Evolutionary conservation across 257 asterid species (phyloP).

Genomic region (Rubia yunnanensis): DNA sequence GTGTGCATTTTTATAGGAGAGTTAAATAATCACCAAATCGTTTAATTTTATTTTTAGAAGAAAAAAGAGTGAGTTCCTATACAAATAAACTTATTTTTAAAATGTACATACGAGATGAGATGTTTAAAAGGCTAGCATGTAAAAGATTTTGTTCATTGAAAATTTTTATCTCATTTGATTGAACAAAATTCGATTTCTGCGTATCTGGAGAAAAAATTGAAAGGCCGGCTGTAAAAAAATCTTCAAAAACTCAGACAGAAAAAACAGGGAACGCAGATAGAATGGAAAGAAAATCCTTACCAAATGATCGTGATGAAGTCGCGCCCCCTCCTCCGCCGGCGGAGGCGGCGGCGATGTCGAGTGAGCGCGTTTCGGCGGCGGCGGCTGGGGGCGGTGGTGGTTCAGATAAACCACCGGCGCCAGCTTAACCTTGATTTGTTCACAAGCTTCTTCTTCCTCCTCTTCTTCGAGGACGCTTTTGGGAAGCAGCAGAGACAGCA

Average conservation of each 20-base stretch:
- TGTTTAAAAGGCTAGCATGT: background rate
- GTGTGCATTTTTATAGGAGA: too few species aligned
- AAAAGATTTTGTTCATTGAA: background rate
- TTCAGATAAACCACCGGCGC: background rate
- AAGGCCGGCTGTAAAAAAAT: background rate
- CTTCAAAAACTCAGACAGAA: background rate
- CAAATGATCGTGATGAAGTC: constrained; percentile 3
- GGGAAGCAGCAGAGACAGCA: constrained; percentile 28
- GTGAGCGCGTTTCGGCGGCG: background rate
- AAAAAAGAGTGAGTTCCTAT: too few species aligned
- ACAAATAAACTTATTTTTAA: too few species aligned
- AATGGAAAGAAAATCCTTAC: background rate
- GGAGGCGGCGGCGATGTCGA: background rate
- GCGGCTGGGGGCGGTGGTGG: background rate
- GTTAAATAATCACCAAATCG: too few species aligned
- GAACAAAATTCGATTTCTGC: background rate
- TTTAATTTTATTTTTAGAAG: background rate
- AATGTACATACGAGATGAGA: too few species aligned
- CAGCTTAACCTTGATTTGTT: constrained; percentile 2
- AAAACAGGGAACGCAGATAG: background rate
- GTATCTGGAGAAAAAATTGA: background rate
- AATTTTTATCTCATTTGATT: background rate
- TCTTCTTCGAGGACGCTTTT: constrained; percentile 6
- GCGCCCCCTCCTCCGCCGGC: background rate
- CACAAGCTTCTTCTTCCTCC: constrained; percentile 7